Evolutionary conservation across 176 grass and related monocot species (phyloP), one percentile per base, ranked within the genome.

Genomic region (Triticum turgidum): DNA sequence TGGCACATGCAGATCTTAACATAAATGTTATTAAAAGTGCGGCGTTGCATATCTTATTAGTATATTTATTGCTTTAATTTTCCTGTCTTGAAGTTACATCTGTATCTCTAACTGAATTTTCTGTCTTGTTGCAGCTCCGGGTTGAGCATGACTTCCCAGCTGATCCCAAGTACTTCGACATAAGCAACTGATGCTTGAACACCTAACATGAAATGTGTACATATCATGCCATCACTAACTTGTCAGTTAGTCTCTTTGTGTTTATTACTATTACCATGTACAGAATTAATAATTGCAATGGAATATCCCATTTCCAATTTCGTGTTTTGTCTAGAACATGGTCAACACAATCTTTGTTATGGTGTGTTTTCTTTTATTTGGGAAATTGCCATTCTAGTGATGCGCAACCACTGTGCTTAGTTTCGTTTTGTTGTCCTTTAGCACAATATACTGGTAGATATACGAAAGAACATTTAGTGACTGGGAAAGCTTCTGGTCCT

Each of bases 161-260:
- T 51, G 89, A 96, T 84, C 96, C 96, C 20, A 98, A 96, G 84
- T 98, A 98, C 84, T 98, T 98, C 17, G 82, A 94, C 90, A 96
- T 98, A 79, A 91, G 93, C 91, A 96, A 92, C 67, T 98, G 89
- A 98, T 52, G 42, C 35, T 41, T 72, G n/a, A 49, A 58, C 81
- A 88, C 22, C 70, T 68, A 24, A 65, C 77, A 27, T 73, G 64
- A 62, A 80, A 90, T 76, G 47, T 97, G 92, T 92, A 92, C 78
- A 92, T 94, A 94, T 73, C 61, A 81, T 81, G 73, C 69, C 35
- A 29, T 67, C 67, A 90, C 85, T 83, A 86, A 86, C 69, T 91
- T 61, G 22, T 11, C 68, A 69, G 52, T 82, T 44, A 44, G 64
- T 85, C 7, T 86, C 20, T 81, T 81, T 85, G 25, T 87, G 7